Base-by-base conservation (phyloP, 495 filamentous ascomycete species). In the Penicillium goetzii region DNA sequence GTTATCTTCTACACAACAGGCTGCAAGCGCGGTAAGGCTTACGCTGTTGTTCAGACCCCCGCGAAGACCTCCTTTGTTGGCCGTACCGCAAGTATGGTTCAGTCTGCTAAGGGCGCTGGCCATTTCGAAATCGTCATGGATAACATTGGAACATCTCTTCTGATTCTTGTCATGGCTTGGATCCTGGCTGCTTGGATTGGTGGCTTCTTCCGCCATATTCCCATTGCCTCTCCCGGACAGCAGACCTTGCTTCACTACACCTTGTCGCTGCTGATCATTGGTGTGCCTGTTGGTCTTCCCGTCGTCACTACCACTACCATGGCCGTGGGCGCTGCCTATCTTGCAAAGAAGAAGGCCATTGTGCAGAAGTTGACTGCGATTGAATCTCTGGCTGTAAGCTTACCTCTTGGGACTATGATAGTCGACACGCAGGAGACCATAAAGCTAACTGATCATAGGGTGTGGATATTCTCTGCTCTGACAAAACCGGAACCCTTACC, bases 361-460 rank as follows among this genome's bases (percentile, higher is more conserved):
- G 93, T 97, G 70, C 93, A 97, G 82, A 97, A 96, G 82, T 86
- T 97, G 56, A 93, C 91, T 49, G 93, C 93, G 57, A 97, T 97
- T 63, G 93, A 97, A 80, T 97, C 93, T 25, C 81, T 97, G 59
- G 93, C 93, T 70, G 85, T 84, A 78, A 41, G 80, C 3, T 30
- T 1, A 17, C 0, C 15, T 19, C 21, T 32, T 28, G 11, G 25
- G 21, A 36, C 5, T 47, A 15, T 45, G 41, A 23, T 21, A 43
- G 34, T 21, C 14, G 4, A 30, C 21, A n/a, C 26, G 32, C 32
- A 34, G 41, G 17, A 26, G 17, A 30, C 3, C 17, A 2, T 3
- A 3, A 19, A 28, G 30, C 65, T 73, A 53, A 73, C 34, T 12
- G 14, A 15, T 25, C 26, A 5, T 45, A 85, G 83, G 93, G 91